Evolutionary conservation across 2,329 filamentous ascomycete genomes (phyloP).

Genomic region (Colletotrichum limetticola): DNA sequence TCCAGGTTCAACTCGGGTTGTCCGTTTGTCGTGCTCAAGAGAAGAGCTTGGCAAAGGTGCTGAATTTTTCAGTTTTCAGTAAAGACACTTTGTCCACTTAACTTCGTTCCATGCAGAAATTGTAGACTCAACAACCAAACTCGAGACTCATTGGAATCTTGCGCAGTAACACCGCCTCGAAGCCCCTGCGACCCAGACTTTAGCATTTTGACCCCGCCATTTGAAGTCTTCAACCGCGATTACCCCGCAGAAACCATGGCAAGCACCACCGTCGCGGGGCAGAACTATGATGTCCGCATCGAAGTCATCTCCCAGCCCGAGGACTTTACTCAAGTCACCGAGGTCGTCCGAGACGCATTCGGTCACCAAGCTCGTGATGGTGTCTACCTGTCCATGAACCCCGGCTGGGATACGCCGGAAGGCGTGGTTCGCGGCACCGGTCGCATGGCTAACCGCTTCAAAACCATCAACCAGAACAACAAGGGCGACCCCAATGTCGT

Average conservation of each 20-base stretch:
- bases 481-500: slow-evolving; percentile 59
- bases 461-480: slow-evolving; percentile 49
- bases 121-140: not conserved
- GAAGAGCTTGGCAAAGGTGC: not conserved
- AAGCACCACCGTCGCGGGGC: slow-evolving; percentile 3
- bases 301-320: slow-evolving; percentile 41
- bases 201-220: not conserved
- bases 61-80: not conserved
- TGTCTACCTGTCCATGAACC: slow-evolving; percentile 63
- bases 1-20: not conserved
- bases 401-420: slow-evolving; percentile 62
- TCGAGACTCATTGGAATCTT: not conserved
- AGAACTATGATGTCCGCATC: slow-evolving; percentile 35
- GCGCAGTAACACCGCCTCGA: not conserved
- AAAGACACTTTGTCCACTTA: not conserved
- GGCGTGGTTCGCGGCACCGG: slow-evolving; percentile 50
- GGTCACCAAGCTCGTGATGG: slow-evolving; percentile 61
- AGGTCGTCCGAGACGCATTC: slow-evolving; percentile 50
- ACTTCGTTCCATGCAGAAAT: not conserved
- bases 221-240: not conserved
- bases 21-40: not conserved
- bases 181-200: not conserved
- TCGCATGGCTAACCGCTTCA: slow-evolving; percentile 55
- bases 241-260: slow-evolving; percentile 17
- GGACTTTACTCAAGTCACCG: slow-evolving; percentile 42